Base-by-base conservation (phyloP, 805 yeast species). In the Cyberlindnera xylosilytica region DNA sequence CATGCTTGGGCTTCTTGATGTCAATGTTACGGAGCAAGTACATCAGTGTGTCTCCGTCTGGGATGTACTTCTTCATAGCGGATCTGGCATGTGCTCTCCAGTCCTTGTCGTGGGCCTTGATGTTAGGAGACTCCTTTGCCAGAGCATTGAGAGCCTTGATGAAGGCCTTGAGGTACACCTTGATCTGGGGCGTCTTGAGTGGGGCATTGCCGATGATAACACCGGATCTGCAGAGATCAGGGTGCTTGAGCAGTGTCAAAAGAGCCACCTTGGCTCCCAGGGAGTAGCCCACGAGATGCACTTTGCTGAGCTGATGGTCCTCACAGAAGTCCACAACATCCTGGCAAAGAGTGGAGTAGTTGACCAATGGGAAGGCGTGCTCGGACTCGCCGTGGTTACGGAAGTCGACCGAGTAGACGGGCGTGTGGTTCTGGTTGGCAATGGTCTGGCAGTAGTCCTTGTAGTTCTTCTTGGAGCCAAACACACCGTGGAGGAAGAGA, bases 261-360 rank as follows among this genome's bases (percentile, higher is more conserved):
- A 75, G 71, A 6, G 74, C 69, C 6, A 70, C 70, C 42, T 74
- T 74, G 12, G 77, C 79, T 4, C 81, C 81, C 69, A 75, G 66
- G 23, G 76, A 72, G 52, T 73, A 78, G 0, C 81, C 81, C 29
- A 63, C 50, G 17, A 64, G 35, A 29, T 56, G 54, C n/a, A 57
- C 56, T 27, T 56, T 54, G 16, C 46, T 44, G 17, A 68, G 60
- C 28, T 52, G 40, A 28, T 61, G 60, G 27, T 58, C 52, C 27
- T 62, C 51, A 7, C 74, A 46, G 41, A 64, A 66, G 33, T 54
- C 46, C 5, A 64, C 56, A 3, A 74, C 65, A 54, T 75, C 81
- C 12, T 58, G 48, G 1, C 72, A 67, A 61, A 74, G 53, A 17
- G 67, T 56, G 6, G 35, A 32, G 50, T 74, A 74, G 46, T 61